A percentile compares a stretch with the other conserved stretches of the same genome.
phyloP scores from a whole-genome alignment of 1,139 yeast genomes.

The Meyerozyma smithsonii region DNA sequence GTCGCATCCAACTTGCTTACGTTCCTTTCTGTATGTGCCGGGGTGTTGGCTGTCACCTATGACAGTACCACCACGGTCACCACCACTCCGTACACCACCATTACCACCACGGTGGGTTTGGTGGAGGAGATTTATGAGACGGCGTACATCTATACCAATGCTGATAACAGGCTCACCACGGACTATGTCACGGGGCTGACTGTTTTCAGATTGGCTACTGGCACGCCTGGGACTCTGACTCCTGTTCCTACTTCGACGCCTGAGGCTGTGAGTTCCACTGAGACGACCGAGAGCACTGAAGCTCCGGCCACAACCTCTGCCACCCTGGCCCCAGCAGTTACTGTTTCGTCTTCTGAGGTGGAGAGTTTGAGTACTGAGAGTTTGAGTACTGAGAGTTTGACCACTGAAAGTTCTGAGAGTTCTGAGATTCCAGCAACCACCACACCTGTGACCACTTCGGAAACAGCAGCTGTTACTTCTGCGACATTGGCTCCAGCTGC shows the following conservation, averaged over 20 bases:
- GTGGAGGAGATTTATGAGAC: slow-evolving; percentile 30
- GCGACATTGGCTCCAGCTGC: too few species aligned
- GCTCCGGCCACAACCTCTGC: slow-evolving; percentile 1
- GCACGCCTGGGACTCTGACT: not conserved
- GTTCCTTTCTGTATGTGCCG: slow-evolving; percentile 10
- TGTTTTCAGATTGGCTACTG: slow-evolving; percentile 5
- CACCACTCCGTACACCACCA: slow-evolving; percentile 28
- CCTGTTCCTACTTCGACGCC: not conserved
- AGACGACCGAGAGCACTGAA: not conserved
- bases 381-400: too few species aligned
- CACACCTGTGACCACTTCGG: too few species aligned
- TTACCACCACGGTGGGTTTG: slow-evolving; percentile 25
- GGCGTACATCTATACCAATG: slow-evolving; percentile 30
- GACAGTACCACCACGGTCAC: slow-evolving; percentile 21
- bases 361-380: too few species aligned
- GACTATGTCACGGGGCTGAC: slow-evolving; percentile 25
- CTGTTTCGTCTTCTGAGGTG: too few species aligned
- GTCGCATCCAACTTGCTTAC: slow-evolving; percentile 6
- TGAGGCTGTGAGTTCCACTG: slow-evolving; percentile 2
- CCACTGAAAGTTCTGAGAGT: too few species aligned
- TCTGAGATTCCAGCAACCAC: too few species aligned
- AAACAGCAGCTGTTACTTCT: too few species aligned
- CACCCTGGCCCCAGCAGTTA: too few species aligned
- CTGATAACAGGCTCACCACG: slow-evolving; percentile 31
- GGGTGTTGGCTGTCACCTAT: slow-evolving; percentile 10